A percentile compares a stretch with the other conserved stretches of the same genome.
phyloP scores from a whole-genome alignment of 176 grass and related monocot species.

The Triticum urartu region DNA sequence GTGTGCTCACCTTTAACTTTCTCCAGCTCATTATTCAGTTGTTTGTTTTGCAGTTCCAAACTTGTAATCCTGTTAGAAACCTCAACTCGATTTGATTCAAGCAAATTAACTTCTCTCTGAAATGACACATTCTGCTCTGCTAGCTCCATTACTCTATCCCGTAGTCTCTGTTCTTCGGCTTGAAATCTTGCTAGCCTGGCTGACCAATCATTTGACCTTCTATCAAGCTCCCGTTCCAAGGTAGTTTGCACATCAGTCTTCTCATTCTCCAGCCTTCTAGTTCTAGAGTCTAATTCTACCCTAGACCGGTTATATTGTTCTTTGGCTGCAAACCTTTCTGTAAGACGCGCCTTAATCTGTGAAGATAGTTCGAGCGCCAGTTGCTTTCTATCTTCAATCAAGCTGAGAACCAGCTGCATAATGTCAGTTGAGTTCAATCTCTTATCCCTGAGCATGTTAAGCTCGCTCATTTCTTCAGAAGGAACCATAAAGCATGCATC shows the following conservation, averaged over 20 bases:
- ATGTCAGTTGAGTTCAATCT: constrained; percentile 35
- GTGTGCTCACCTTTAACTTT: constrained; percentile 13
- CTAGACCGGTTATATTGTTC: constrained; percentile 49
- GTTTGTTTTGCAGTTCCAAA: constrained; percentile 47
- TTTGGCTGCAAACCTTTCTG: constrained; percentile 31
- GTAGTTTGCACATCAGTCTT: constrained; percentile 50
- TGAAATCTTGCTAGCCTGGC: constrained; percentile 53
- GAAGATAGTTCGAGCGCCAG: constrained; percentile 55
- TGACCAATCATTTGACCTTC: constrained; percentile 68
- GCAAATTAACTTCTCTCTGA: constrained; percentile 61
- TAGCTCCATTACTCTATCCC: constrained; percentile 62
- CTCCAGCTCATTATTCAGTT: constrained; percentile 33
- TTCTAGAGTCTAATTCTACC: constrained; percentile 51
- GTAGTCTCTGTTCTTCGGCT: constrained; percentile 68
- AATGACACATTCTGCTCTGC: constrained; percentile 83
- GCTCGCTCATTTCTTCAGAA: constrained; percentile 33
- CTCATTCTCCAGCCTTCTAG: constrained; percentile 61
- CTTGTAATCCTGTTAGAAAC: constrained; percentile 26
- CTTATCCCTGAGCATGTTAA: constrained; percentile 35
- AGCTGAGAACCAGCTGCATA: constrained; percentile 41
- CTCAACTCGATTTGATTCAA: constrained; percentile 35
- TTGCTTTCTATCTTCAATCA: constrained; percentile 59
- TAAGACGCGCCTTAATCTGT: constrained; percentile 54
- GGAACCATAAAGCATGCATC: constrained; percentile 33
- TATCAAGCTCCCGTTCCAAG: constrained; percentile 69